Base-by-base conservation (phyloP, 768 basidiomycete species). In the Naganishia kalamii region DNA sequence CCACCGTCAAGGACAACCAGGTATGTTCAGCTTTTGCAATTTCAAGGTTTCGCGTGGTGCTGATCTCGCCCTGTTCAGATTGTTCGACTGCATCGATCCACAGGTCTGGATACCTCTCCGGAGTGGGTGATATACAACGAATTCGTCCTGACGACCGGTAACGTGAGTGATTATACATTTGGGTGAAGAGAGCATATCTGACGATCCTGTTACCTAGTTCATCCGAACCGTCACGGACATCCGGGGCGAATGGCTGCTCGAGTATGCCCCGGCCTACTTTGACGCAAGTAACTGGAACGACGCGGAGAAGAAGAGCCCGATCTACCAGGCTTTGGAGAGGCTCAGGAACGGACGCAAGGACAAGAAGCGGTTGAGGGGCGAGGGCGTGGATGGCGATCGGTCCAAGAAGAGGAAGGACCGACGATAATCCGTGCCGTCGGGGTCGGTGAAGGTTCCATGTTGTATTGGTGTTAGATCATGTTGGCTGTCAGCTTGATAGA, bases 1-100 rank as follows among this genome's bases (percentile, higher is more conserved):
- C 87, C 68, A 99, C 93, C 0, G 86, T 96, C 65, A 98, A 97
- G 80, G 94, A 99, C 76, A 89, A 93, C 70, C 93, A 96, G 81
- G 89, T 54, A 51, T 51, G 50, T 51, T 12, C 11, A 47, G 11
- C 19, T 25, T 25, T 8, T 11, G 85, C 68, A 21, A 83, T 74
- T 21, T 17, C 21, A 33, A 37, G 62, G 29, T 44, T 30, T 4
- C 21, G 48, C 19, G 46, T 69, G 47, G 19, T 73, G 54, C 68
- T 27, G 72, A 74, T 23, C 61, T 40, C 35, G 25, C 44, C 17
- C 64, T 43, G 17, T 44, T 33, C 50, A 85, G 85, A 82, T 87
- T 37, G 89, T 90, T 6, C 81, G 80, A 1, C 79, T 92, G 19
- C 92, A 97, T 75, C 89, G 92, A 8, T 88, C 87, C 25, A 93